Conservation (phyloP, 2,329 filamentous ascomycete species). For the Tolypocladium pustulatum region DNA sequence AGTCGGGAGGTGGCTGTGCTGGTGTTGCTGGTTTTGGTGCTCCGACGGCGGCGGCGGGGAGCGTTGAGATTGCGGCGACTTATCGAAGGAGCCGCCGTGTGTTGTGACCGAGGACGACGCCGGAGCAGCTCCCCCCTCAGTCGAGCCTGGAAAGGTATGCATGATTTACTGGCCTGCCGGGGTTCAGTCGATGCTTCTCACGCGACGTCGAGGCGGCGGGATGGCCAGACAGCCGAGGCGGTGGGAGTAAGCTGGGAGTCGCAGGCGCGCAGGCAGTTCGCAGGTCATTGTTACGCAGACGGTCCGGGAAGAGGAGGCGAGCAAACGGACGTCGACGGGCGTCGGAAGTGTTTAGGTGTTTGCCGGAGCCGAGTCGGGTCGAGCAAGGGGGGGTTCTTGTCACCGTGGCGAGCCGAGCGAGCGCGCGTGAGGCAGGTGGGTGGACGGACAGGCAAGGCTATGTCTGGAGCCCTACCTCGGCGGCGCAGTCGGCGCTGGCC, state of each 20-base stretch:
- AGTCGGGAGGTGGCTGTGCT: conserved; percentile 5
- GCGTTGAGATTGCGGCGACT: background rate
- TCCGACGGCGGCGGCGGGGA: background rate
- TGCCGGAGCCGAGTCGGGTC: background rate
- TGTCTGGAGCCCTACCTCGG: background rate
- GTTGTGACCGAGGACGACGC: conserved; percentile 1
- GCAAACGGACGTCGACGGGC: background rate
- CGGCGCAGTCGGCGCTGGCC: background rate
- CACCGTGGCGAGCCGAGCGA: background rate
- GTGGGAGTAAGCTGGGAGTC: background rate
- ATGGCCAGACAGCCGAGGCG: background rate
- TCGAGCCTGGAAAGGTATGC: conserved; percentile 5
- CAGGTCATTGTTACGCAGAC: conserved; percentile 5
- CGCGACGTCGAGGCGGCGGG: background rate
- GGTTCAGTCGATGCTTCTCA: background rate
- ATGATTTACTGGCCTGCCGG: conserved; percentile 2
- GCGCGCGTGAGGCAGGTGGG: background rate
- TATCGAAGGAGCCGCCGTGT: conserved; percentile 3
- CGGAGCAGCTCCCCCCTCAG: background rate
- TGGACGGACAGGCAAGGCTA: background rate
- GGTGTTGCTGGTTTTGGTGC: conserved; percentile 1
- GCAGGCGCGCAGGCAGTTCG: background rate
- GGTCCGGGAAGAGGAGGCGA: background rate
- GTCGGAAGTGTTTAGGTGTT: background rate
- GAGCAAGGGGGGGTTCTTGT: background rate